A percentile compares a stretch with the other conserved stretches of the same genome.
Conservation (phyloP, 768 basidiomycete species). For the Agaricus blazei region DNA sequence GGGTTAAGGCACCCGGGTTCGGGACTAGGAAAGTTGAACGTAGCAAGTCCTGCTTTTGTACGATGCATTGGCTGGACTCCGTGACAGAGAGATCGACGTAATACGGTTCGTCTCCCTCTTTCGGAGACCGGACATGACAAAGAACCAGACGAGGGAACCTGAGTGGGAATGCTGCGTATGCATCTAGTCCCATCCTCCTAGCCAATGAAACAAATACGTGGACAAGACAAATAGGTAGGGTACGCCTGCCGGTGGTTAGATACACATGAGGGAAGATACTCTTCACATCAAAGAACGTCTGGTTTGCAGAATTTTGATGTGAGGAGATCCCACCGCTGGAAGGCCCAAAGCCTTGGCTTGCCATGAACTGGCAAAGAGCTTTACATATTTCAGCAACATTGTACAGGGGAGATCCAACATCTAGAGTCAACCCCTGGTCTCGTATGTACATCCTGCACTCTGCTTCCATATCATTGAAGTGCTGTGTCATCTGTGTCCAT, state of each 20-base stretch:
- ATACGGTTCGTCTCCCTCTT: constrained; percentile 39
- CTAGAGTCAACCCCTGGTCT: constrained; percentile 19
- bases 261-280: constrained; percentile 62
- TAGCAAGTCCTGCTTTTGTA: constrained; percentile 9
- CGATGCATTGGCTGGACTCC: constrained; percentile 25
- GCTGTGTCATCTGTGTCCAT: constrained; percentile 28
- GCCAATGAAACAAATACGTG: constrained; percentile 54
- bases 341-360: constrained; percentile 39
- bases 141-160: constrained; percentile 55
- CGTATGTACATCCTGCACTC: constrained; percentile 36
- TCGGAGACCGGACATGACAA: constrained; percentile 36
- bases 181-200: constrained; percentile 45
- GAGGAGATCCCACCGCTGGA: constrained; percentile 29
- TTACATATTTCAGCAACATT: constrained; percentile 30
- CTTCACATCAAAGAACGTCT: constrained; percentile 36
- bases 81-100: constrained; percentile 35
- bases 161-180: constrained; percentile 33
- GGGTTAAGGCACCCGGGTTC: neutral
- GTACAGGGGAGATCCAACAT: constrained; percentile 25
- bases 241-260: constrained; percentile 40
- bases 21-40: constrained; percentile 5
- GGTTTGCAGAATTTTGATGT: constrained; percentile 17
- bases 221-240: constrained; percentile 56
- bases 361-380: constrained; percentile 48
- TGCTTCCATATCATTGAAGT: constrained; percentile 33